Conservation (phyloP, 2,329 filamentous ascomycete species). For the Gyromitra esculenta region DNA sequence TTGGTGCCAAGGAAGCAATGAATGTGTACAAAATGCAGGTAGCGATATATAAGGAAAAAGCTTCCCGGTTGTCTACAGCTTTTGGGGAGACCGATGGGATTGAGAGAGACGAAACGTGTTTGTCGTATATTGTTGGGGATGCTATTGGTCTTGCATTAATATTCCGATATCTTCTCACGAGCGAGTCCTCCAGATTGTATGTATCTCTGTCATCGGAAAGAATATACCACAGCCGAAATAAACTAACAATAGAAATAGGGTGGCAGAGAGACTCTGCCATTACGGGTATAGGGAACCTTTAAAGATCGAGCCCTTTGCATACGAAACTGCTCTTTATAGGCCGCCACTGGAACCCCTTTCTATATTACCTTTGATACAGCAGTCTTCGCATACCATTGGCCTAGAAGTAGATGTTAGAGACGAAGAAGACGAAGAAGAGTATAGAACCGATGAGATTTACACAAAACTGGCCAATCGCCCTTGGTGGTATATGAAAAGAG, state of each 20-base stretch:
- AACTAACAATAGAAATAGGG: slow-evolving; percentile 7
- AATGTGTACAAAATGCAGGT: slow-evolving; percentile 31
- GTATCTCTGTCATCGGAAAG: not conserved
- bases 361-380: not conserved
- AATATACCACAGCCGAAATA: not conserved
- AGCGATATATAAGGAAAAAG: slow-evolving; percentile 13
- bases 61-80: slow-evolving; percentile 8
- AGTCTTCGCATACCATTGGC: slow-evolving; percentile 16
- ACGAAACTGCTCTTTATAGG: slow-evolving; percentile 48
- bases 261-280: slow-evolving; percentile 46
- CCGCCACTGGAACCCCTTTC: slow-evolving; percentile 16
- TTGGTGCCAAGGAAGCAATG: not conserved
- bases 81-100: slow-evolving; percentile 31
- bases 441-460: not conserved
- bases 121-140: slow-evolving; percentile 41
- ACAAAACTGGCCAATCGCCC: slow-evolving; percentile 19
- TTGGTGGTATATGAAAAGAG: slow-evolving; percentile 33
- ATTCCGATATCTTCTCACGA: slow-evolving; percentile 40
- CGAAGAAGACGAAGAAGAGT: not conserved
- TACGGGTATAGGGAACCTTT: slow-evolving; percentile 41
- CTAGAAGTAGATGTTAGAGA: slow-evolving; percentile 27
- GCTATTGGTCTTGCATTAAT: slow-evolving; percentile 46
- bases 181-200: slow-evolving; percentile 41
- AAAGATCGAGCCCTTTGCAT: slow-evolving; percentile 33
- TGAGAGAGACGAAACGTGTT: slow-evolving; percentile 39